A percentile compares a stretch with the other conserved stretches of the same genome.
These are phyloP conservation scores for Pyricularia pennisetigena DNA, from an alignment of 2,329 filamentous ascomycete genomes.

Conservation along the genomic window DNA sequence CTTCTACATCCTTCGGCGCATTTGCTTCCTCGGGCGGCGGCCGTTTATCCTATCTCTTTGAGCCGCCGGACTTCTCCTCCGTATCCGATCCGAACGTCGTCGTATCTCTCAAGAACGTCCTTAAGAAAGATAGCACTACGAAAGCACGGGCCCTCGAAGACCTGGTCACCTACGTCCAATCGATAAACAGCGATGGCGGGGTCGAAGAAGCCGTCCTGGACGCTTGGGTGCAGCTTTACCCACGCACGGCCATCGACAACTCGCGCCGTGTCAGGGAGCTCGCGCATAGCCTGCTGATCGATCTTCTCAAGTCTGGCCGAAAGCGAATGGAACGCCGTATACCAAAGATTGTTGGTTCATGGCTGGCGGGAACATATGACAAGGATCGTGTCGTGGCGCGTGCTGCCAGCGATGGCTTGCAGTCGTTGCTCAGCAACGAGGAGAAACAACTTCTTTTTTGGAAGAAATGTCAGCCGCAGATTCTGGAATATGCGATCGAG, in stretches of 20 bases:
- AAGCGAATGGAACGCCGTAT: slow-evolving; percentile 79
- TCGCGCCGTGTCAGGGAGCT: slow-evolving; percentile 80
- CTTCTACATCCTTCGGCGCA: slow-evolving; percentile 25
- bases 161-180: slow-evolving; percentile 53
- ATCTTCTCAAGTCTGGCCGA: slow-evolving; percentile 52
- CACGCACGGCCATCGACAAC: slow-evolving; percentile 82
- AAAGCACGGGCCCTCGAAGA: slow-evolving; percentile 89
- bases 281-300: slow-evolving; percentile 63
- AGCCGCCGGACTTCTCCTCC: slow-evolving; percentile 69
- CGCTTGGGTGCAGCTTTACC: slow-evolving; percentile 84
- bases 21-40: slow-evolving; percentile 31
- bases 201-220: slow-evolving; percentile 77
- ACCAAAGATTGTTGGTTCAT: slow-evolving; percentile 71
- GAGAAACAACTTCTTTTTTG: slow-evolving; percentile 73
- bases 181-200: slow-evolving; percentile 39
- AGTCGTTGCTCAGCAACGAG: slow-evolving; percentile 64
- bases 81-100: slow-evolving; percentile 75
- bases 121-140: slow-evolving; percentile 88
- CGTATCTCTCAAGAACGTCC: slow-evolving; percentile 84
- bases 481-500: slow-evolving; percentile 72
- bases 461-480: slow-evolving; percentile 69
- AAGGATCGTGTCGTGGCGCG: slow-evolving; percentile 67
- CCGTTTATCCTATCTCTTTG: slow-evolving; percentile 74
- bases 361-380: slow-evolving; percentile 85
- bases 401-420: slow-evolving; percentile 68